Evolutionary conservation across 1,139 yeast species (phyloP).

Genomic region (Suhomyces kunorum): DNA sequence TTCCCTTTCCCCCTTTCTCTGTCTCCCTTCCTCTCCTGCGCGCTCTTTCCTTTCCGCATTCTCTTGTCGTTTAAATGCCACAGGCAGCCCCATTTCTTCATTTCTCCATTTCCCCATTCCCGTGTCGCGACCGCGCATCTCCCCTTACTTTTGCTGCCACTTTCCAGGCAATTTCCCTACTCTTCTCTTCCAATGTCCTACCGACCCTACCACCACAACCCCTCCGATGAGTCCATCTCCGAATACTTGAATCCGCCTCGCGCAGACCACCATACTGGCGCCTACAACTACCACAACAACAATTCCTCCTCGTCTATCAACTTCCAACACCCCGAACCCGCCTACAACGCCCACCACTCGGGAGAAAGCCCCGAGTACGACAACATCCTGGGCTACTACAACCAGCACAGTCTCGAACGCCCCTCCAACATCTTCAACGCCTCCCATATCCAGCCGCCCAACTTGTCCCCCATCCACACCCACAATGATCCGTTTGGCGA

Average conservation of each 20-base stretch:
- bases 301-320: conserved; percentile 27
- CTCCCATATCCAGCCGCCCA: conserved; percentile 21
- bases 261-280: conserved; percentile 22
- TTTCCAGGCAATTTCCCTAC: neutral
- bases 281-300: conserved; percentile 22
- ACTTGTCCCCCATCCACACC: conserved; percentile 20
- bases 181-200: conserved; percentile 2
- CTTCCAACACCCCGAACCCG: conserved; percentile 39
- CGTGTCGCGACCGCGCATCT: neutral
- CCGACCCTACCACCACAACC: conserved; percentile 9
- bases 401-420: conserved; percentile 19
- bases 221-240: conserved; percentile 13
- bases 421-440: conserved; percentile 30
- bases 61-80: neutral
- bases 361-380: conserved; percentile 22
- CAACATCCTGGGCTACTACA: conserved; percentile 21
- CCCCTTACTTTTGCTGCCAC: neutral
- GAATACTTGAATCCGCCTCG: conserved; percentile 18
- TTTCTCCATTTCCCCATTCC: neutral
- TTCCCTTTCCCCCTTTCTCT: neutral
- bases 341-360: conserved; percentile 20
- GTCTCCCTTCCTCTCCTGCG: neutral
- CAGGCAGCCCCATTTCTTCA: neutral
- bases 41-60: neutral
- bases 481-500: conserved; percentile 13